Conservation (phyloP, 352 stramenopile genomes). For the Phytophthora fragariae region DNA sequence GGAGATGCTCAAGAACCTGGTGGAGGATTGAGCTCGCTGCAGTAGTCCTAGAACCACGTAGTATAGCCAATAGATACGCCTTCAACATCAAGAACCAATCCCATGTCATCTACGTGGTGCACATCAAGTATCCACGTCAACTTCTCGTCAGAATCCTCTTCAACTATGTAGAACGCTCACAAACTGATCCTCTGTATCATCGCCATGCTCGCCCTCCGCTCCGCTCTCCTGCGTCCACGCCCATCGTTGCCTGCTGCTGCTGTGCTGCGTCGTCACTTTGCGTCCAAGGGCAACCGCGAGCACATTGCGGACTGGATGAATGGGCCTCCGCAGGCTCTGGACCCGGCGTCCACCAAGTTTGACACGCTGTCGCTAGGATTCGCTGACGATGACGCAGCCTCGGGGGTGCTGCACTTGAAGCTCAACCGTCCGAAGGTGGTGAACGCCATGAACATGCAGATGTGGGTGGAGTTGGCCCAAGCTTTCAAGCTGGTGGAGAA, state of each 20-base stretch:
- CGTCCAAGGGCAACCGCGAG: slow-evolving; percentile 51
- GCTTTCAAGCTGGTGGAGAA: slow-evolving; percentile 75
- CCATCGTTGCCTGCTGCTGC: not conserved
- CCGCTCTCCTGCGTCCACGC: slow-evolving; percentile 18
- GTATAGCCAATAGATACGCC: slow-evolving; percentile 22
- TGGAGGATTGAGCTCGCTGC: slow-evolving; percentile 31
- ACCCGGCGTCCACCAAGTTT: slow-evolving; percentile 49
- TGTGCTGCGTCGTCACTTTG: slow-evolving; percentile 16
- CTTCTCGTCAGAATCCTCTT: slow-evolving; percentile 31
- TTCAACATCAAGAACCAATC: slow-evolving; percentile 34
- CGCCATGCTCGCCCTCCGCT: slow-evolving; percentile 25
- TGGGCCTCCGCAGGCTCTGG: slow-evolving; percentile 42
- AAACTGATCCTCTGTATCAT: slow-evolving; percentile 4
- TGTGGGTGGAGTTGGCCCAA: slow-evolving; percentile 84
- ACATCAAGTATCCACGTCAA: slow-evolving; percentile 16
- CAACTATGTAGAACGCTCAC: not conserved
- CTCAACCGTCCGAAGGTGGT: slow-evolving; percentile 85
- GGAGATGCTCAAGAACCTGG: slow-evolving; percentile 64
- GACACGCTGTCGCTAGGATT: slow-evolving; percentile 60
- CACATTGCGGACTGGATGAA: slow-evolving; percentile 71
- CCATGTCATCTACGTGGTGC: slow-evolving; percentile 15
- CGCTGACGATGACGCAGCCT: slow-evolving; percentile 39
- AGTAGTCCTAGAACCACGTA: slow-evolving; percentile 9
- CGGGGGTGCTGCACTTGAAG: slow-evolving; percentile 79
- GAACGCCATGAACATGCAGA: slow-evolving; percentile 92